Percentiles rank a stretch among this genome's conserved stretches.
These are phyloP conservation scores for Selaginella moellendorffii DNA, from an alignment of 75 land plant species.

Conservation along the genomic window DNA sequence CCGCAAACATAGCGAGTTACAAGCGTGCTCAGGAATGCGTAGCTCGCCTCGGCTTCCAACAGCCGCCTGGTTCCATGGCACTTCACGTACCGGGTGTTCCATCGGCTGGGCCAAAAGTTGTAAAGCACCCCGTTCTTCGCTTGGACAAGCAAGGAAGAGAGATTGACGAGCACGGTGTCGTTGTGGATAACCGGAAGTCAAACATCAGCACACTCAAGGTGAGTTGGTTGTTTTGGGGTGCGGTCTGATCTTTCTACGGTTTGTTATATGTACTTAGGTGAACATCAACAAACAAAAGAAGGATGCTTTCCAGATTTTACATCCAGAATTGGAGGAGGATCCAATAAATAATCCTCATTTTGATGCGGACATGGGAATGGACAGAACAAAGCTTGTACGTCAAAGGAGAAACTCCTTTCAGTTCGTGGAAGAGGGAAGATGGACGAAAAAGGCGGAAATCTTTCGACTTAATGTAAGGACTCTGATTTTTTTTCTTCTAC, in stretches of 20 bases:
- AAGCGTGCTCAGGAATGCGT: constrained; percentile 85
- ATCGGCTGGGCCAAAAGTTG: constrained; percentile 41
- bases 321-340: constrained; percentile 77
- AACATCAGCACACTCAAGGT: constrained; percentile 94
- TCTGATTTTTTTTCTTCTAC: neutral
- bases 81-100: constrained; percentile 27
- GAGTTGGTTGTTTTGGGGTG: neutral
- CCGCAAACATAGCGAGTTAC: constrained; percentile 60
- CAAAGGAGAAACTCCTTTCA: constrained; percentile 79
- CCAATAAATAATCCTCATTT: constrained; percentile 50
- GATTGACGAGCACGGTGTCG: constrained; percentile 91
- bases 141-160: constrained; percentile 93
- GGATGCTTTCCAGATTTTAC: constrained; percentile 89
- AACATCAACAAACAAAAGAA: constrained; percentile 97
- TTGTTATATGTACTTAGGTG: constrained; percentile 32
- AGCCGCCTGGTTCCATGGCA: constrained; percentile 65
- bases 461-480: constrained; percentile 53
- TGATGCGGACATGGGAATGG: constrained; percentile 62
- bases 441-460: constrained; percentile 78
- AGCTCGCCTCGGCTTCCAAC: constrained; percentile 79
- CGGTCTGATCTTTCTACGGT: neutral
- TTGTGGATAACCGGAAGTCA: constrained; percentile 38
- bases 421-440: constrained; percentile 95
- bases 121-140: constrained; percentile 85
- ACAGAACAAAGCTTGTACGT: constrained; percentile 76